phyloP scores from a whole-genome alignment of 2,329 filamentous ascomycete species.

The Botrytis porri region DNA sequence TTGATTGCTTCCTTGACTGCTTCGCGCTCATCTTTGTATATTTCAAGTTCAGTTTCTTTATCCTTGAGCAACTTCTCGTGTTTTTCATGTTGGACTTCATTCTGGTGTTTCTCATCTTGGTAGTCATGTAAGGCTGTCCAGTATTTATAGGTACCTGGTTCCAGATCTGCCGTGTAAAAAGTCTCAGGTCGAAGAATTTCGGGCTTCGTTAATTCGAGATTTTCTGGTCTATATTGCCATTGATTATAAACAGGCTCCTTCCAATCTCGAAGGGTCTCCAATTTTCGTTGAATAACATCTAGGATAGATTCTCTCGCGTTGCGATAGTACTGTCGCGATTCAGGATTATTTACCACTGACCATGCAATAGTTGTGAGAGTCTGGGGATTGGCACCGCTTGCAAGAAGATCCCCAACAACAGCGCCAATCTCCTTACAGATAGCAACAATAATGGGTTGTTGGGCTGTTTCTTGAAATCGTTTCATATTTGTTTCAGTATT shows the following conservation, averaged over 20 bases:
- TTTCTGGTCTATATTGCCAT: neutral
- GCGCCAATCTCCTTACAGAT: conserved; percentile 49
- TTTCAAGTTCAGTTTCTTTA: conserved; percentile 36
- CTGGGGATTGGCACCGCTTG: conserved; percentile 64
- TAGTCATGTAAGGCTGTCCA: conserved; percentile 29
- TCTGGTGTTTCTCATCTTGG: conserved; percentile 20
- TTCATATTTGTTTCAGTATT: conserved; percentile 49
- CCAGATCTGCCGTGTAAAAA: conserved; percentile 50
- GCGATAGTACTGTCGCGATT: conserved; percentile 34
- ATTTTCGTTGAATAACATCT: conserved; percentile 55
- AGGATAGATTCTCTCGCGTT: conserved; percentile 47
- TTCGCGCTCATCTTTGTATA: conserved; percentile 50
- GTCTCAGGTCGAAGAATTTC: conserved; percentile 44
- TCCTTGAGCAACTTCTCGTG: conserved; percentile 40
- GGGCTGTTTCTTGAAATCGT: conserved; percentile 46
- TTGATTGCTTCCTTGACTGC: conserved; percentile 51
- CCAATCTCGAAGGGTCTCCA: conserved; percentile 46
- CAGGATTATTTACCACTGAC: conserved; percentile 33
- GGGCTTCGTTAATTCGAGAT: conserved; percentile 13
- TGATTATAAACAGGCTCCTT: conserved; percentile 22
- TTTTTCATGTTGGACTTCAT: conserved; percentile 37
- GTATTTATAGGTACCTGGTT: conserved; percentile 57
- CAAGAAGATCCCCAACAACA: conserved; percentile 52
- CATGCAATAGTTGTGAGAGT: conserved; percentile 41
- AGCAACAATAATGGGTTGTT: conserved; percentile 68